Conservation (phyloP, 176 grass and related monocot genomes). For the Eleusine coracana region DNA sequence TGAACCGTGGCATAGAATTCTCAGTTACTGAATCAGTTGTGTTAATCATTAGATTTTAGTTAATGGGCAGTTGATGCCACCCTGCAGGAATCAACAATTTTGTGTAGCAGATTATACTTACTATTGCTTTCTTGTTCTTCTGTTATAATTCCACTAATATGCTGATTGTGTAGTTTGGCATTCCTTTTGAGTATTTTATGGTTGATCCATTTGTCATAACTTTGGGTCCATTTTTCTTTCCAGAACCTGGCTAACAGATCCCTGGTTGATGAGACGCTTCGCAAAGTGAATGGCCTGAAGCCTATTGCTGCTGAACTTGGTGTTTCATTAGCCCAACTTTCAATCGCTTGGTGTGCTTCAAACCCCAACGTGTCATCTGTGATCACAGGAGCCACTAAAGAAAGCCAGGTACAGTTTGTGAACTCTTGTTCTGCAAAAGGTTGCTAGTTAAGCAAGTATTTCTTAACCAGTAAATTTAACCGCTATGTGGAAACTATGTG, state of each 20-base stretch:
- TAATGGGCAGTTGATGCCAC: background rate
- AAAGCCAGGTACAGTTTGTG: constrained; percentile 74
- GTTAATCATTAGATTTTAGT: background rate
- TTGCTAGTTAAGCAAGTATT: background rate
- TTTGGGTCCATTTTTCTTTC: constrained; percentile 15
- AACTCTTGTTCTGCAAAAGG: background rate
- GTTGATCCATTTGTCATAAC: background rate
- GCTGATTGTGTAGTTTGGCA: background rate
- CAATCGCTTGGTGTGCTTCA: constrained; percentile 94
- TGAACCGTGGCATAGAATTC: background rate
- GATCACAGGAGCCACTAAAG: constrained; percentile 97
- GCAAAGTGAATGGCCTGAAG: constrained; percentile 87
- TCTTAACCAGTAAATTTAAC: background rate
- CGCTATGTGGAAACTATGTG: background rate
- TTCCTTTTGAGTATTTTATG: background rate
- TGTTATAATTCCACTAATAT: too few relatives aligned
- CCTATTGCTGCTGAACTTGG: constrained; percentile 81
- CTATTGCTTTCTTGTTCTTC: background rate
- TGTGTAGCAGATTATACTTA: background rate
- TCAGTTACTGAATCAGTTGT: background rate
- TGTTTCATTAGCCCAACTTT: constrained; percentile 80
- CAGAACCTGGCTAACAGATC: constrained; percentile 94
- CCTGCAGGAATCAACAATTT: background rate
- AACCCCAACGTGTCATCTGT: constrained; percentile 95
- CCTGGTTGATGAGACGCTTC: constrained; percentile 78